phyloP scores from a whole-genome alignment of 305 asterid genomes.

The Plantago coronopus region DNA sequence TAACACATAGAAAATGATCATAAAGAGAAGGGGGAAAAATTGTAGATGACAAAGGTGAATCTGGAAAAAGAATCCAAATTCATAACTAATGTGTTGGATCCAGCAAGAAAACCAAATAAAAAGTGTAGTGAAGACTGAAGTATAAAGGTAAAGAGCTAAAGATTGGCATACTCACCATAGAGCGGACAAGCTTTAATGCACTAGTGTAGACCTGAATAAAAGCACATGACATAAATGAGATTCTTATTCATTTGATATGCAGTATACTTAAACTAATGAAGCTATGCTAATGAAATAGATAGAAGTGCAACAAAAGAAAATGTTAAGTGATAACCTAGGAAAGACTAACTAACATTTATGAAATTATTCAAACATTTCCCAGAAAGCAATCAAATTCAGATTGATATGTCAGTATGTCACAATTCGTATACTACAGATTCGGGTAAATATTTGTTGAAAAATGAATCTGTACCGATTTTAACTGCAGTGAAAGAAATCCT shows the following conservation, averaged over 20 bases:
- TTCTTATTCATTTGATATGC: conserved; percentile 4
- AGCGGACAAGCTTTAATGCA: conserved; percentile 96
- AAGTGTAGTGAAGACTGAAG: not conserved
- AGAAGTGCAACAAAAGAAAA: conserved; percentile 9
- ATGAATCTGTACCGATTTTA: no score
- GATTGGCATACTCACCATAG: conserved; percentile 67
- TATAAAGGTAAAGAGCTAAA: conserved; percentile 15
- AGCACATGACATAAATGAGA: conserved; percentile 19
- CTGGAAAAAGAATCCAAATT: not conserved
- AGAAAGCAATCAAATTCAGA: no score
- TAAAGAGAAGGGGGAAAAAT: conserved; percentile 2
- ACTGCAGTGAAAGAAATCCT: not conserved
- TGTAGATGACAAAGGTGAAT: conserved; percentile 12
- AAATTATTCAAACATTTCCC: not conserved
- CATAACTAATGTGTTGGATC: conserved; percentile 9
- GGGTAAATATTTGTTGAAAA: no score
- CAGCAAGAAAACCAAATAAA: not conserved
- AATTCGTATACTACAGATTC: no score
- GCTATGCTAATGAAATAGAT: conserved; percentile 7
- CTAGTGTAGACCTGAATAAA: conserved; percentile 81
- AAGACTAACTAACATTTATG: conserved; percentile 4
- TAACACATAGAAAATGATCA: conserved; percentile 1
- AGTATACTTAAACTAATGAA: not conserved
- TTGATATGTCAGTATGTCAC: no score
- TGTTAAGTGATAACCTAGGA: conserved; percentile 1